phyloP scores from a whole-genome alignment of 352 stramenopile genomes.

The Aphanomyces stellatus region DNA sequence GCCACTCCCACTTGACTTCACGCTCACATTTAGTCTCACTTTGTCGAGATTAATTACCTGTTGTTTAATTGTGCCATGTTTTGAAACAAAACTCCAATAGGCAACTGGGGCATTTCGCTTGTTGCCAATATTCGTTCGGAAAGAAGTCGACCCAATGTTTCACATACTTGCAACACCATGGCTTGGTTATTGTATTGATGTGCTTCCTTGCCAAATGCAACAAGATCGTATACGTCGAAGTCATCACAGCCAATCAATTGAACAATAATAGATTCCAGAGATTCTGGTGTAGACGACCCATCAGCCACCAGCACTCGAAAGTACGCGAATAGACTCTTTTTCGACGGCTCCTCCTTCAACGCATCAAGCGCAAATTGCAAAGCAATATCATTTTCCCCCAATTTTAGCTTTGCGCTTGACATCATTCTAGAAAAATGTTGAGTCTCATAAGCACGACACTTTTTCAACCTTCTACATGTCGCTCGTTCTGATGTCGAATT shows the following conservation, averaged over 20 bases:
- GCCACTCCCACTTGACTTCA: background rate
- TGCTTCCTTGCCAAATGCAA: slow-evolving; percentile 10
- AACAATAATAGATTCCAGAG: background rate
- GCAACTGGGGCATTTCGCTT: background rate
- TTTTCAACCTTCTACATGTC: background rate
- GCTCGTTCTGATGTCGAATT: background rate
- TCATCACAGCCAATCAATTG: slow-evolving; percentile 12
- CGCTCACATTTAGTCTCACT: background rate
- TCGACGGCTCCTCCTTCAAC: slow-evolving; percentile 6
- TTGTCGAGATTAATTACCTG: slow-evolving; percentile 4
- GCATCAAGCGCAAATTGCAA: slow-evolving; percentile 1
- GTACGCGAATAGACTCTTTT: slow-evolving; percentile 16
- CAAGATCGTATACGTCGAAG: slow-evolving; percentile 18
- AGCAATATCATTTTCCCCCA: background rate
- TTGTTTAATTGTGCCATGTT: slow-evolving; percentile 19
- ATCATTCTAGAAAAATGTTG: slow-evolving; percentile 5
- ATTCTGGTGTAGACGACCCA: background rate
- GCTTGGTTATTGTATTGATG: background rate
- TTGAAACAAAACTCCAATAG: slow-evolving; percentile 16
- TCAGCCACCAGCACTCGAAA: slow-evolving; percentile 5
- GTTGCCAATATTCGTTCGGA: background rate
- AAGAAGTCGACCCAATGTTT: background rate
- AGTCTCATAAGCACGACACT: background rate
- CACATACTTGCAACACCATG: slow-evolving; percentile 7
- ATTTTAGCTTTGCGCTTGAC: slow-evolving; percentile 1